A percentile compares a stretch with the other conserved stretches of the same genome.
phyloP scores from a whole-genome alignment of 2,329 filamentous ascomycete genomes.

The Aspergillus ruber region DNA sequence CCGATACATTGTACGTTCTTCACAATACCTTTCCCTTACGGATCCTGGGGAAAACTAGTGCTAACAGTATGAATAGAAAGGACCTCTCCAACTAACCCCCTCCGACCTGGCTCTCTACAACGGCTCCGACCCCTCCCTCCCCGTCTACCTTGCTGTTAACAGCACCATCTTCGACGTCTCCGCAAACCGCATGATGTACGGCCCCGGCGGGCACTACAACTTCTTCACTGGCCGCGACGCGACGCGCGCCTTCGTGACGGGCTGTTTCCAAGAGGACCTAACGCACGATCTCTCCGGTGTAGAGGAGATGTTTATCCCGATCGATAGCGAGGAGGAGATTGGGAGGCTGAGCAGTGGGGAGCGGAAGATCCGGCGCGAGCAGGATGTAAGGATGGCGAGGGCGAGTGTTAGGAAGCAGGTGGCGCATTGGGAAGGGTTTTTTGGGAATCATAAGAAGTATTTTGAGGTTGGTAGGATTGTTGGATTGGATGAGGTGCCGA shows the following conservation, averaged over 20 bases:
- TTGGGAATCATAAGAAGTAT: constrained; percentile 73
- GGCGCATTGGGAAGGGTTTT: constrained; percentile 78
- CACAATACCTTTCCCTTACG: no score
- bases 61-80: constrained; percentile 29
- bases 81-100: constrained; percentile 66
- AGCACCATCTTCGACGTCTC: constrained; percentile 61
- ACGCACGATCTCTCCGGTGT: constrained; percentile 79
- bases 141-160: constrained; percentile 83
- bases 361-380: constrained; percentile 49
- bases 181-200: constrained; percentile 55
- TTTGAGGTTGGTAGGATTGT: constrained; percentile 69
- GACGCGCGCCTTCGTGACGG: constrained; percentile 81
- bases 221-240: constrained; percentile 85
- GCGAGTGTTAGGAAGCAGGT: constrained; percentile 61
- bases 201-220: constrained; percentile 77
- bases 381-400: constrained; percentile 60
- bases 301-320: constrained; percentile 71
- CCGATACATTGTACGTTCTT: constrained; percentile 50
- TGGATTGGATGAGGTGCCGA: constrained; percentile 30
- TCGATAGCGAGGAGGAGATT: constrained; percentile 53
- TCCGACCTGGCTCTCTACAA: constrained; percentile 68
- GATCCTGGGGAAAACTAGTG: no score
- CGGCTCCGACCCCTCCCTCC: constrained; percentile 66
- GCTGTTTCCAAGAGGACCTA: constrained; percentile 81
- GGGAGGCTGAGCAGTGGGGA: constrained; percentile 28